Percentiles rank a stretch among this genome's conserved stretches.
phyloP scores from a whole-genome alignment of 2,329 filamentous ascomycete genomes.

The Didymella sp. region DNA sequence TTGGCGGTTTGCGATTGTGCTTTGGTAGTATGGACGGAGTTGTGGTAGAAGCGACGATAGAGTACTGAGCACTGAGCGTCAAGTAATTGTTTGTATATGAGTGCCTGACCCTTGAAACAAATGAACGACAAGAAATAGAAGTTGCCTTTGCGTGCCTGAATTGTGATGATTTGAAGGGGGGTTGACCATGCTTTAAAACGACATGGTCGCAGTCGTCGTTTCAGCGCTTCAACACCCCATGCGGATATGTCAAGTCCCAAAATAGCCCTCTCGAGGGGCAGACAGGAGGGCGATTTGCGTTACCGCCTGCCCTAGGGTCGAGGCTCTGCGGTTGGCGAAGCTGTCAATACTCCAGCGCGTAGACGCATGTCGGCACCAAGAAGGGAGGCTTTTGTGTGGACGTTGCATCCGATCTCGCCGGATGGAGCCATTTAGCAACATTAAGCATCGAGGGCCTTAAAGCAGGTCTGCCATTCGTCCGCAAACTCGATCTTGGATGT shows the following conservation, averaged over 20 bases:
- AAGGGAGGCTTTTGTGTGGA: constrained; percentile 1
- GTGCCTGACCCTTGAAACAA: constrained; percentile 33
- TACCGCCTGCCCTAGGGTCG: constrained; percentile 28
- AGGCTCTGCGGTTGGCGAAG: constrained; percentile 10
- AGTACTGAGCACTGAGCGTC: neutral
- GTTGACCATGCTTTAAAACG: constrained; percentile 46
- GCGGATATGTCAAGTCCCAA: constrained; percentile 19
- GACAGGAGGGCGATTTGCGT: constrained; percentile 29
- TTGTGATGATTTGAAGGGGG: constrained; percentile 30
- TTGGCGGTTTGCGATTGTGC: constrained; percentile 9
- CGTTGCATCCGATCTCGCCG: constrained; percentile 6
- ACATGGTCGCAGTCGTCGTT: constrained; percentile 39
- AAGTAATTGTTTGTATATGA: constrained; percentile 26
- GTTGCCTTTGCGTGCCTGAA: constrained; percentile 24
- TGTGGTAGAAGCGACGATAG: neutral
- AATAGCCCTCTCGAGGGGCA: constrained; percentile 25
- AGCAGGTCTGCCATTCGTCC: constrained; percentile 10
- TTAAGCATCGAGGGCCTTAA: neutral
- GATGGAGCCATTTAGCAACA: constrained; percentile 6
- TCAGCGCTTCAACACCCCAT: constrained; percentile 27
- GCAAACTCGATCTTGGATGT: constrained; percentile 5
- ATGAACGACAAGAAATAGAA: constrained; percentile 32
- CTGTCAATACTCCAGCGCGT: constrained; percentile 36
- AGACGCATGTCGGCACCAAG: constrained; percentile 22
- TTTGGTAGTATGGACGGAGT: neutral